Evolutionary conservation across 768 basidiomycete species (phyloP).

Genomic region (Boletus tylopilopsis): DNA sequence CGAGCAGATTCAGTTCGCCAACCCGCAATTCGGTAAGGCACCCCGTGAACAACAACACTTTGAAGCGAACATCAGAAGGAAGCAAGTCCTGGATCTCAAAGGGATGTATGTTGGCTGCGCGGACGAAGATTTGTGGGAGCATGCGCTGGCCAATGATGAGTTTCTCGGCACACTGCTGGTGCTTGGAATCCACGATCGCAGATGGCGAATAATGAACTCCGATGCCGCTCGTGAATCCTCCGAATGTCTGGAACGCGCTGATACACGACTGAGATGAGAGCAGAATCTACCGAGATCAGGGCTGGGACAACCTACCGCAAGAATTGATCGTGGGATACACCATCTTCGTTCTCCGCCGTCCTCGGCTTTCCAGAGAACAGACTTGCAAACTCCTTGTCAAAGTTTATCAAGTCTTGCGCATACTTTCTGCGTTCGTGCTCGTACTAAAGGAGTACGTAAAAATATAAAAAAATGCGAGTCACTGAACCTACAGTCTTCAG

Average conservation of each 20-base stretch:
- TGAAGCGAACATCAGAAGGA: slow-evolving; percentile 37
- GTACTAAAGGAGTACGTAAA: slow-evolving; percentile 48
- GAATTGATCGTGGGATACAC: slow-evolving; percentile 35
- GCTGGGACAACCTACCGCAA: slow-evolving; percentile 21
- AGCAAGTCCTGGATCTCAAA: slow-evolving; percentile 40
- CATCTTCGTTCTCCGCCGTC: slow-evolving; percentile 37
- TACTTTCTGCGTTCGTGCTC: slow-evolving; percentile 64
- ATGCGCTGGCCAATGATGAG: slow-evolving; percentile 39
- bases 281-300: neutral
- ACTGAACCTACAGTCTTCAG: slow-evolving; percentile 37
- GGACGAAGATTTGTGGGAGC: slow-evolving; percentile 33
- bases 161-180: slow-evolving; percentile 30
- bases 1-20: slow-evolving; percentile 23
- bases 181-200: slow-evolving; percentile 29
- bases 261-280: neutral
- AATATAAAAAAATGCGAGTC: neutral
- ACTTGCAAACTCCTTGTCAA: slow-evolving; percentile 61
- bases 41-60: slow-evolving; percentile 36
- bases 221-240: slow-evolving; percentile 36
- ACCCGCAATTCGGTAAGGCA: slow-evolving; percentile 19
- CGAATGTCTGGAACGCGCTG: slow-evolving; percentile 37
- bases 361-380: slow-evolving; percentile 69
- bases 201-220: slow-evolving; percentile 41
- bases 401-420: slow-evolving; percentile 69
- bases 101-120: slow-evolving; percentile 35